phyloP scores from a whole-genome alignment of 2,329 filamentous ascomycete species.

The Colletotrichum sp. region DNA sequence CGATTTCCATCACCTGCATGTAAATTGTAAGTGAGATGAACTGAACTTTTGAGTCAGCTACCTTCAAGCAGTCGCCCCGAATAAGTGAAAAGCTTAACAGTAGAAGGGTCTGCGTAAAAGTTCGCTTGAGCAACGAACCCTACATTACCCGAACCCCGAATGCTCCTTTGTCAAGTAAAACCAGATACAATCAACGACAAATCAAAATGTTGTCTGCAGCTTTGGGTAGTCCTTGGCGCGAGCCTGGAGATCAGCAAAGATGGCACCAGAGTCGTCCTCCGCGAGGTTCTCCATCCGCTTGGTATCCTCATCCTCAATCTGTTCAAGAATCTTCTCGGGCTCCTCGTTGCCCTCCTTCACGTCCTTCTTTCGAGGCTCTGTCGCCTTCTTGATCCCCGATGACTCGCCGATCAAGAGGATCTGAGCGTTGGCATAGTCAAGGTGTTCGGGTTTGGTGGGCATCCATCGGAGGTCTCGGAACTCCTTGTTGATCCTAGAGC shows the following conservation, averaged over 20 bases:
- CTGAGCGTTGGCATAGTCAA: slow-evolving; percentile 78
- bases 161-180: background rate
- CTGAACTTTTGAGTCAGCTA: background rate
- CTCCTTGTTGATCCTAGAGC: slow-evolving; percentile 66
- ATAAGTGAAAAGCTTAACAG: background rate
- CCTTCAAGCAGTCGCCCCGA: background rate
- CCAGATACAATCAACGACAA: background rate
- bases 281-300: slow-evolving; percentile 63
- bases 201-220: slow-evolving; percentile 62
- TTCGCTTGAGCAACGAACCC: background rate
- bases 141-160: background rate
- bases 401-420: slow-evolving; percentile 80
- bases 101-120: background rate
- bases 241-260: slow-evolving; percentile 53
- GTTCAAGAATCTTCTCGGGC: slow-evolving; percentile 74
- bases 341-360: slow-evolving; percentile 65
- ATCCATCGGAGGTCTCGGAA: slow-evolving; percentile 79
- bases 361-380: slow-evolving; percentile 60
- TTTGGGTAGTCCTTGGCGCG: slow-evolving; percentile 66
- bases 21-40: background rate
- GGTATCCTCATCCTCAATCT: slow-evolving; percentile 77
- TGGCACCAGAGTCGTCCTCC: slow-evolving; percentile 48
- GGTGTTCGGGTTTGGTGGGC: slow-evolving; percentile 72
- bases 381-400: slow-evolving; percentile 59
- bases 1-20: background rate